Evolutionary conservation across 2,329 filamentous ascomycete genomes (phyloP).

Genomic region (Orbilia javanica): DNA sequence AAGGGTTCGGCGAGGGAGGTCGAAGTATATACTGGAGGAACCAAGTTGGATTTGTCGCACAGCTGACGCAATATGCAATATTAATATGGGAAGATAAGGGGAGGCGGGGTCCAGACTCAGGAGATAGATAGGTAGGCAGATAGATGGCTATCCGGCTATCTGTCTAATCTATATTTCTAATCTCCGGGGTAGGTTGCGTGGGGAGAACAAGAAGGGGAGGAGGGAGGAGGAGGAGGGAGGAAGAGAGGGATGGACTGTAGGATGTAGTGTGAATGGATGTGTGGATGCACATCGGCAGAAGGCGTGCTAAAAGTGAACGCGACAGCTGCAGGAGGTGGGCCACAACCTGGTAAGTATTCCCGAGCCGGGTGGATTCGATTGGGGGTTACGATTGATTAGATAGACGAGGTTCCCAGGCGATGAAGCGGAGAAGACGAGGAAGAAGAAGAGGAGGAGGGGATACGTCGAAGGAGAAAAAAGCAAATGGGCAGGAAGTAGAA

Average conservation of each 20-base stretch:
- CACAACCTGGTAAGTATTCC: slow-evolving; percentile 40
- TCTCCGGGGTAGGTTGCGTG: background rate
- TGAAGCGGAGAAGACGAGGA: background rate
- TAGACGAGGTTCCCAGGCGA: slow-evolving; percentile 34
- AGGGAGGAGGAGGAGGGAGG: too few relatives aligned
- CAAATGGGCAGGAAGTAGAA: background rate
- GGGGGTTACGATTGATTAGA: slow-evolving; percentile 46
- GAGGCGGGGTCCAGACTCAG: slow-evolving; percentile 9
- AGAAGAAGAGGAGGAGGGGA: background rate
- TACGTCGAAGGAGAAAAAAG: background rate
- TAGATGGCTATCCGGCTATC: background rate
- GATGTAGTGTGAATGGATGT: background rate
- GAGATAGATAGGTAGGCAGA: background rate
- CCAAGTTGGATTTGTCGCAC: background rate
- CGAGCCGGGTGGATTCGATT: slow-evolving; percentile 15
- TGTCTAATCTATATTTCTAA: background rate
- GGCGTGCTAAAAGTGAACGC: slow-evolving; percentile 8
- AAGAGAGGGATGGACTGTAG: too few relatives aligned
- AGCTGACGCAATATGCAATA: slow-evolving; percentile 33
- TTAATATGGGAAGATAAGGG: slow-evolving; percentile 21
- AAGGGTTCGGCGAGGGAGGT: background rate
- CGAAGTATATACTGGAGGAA: background rate
- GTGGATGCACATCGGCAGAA: background rate
- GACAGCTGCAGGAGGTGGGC: slow-evolving; percentile 21
- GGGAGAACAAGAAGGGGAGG: background rate